Evolutionary conservation across 2,329 filamentous ascomycete species (phyloP).

Genomic region (Ciborinia camelliae): DNA sequence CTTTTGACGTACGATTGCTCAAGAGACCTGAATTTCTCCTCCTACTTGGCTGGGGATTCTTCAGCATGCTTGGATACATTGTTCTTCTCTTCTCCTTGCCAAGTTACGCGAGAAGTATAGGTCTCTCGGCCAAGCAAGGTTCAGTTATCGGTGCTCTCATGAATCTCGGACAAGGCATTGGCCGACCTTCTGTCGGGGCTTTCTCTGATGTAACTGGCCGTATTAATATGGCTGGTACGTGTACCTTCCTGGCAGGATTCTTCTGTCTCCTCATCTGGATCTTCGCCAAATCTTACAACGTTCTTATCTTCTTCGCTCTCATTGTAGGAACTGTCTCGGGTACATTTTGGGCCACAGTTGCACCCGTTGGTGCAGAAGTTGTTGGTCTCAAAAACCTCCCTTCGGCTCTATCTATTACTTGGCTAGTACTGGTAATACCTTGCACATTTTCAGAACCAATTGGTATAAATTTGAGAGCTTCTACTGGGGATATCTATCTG

Average conservation of each 20-base stretch:
- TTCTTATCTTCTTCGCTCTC: slow-evolving; percentile 68
- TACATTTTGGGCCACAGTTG: slow-evolving; percentile 40
- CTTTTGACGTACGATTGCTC: slow-evolving; percentile 64
- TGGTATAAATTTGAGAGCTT: slow-evolving; percentile 50
- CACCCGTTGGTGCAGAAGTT: slow-evolving; percentile 59
- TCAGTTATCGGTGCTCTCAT: slow-evolving; percentile 70
- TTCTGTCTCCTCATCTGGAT: slow-evolving; percentile 71
- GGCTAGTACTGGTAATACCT: slow-evolving; percentile 68
- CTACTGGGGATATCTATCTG: slow-evolving; percentile 50
- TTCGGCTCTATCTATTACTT: slow-evolving; percentile 65
- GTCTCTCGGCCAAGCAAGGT: slow-evolving; percentile 63
- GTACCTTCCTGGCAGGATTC: slow-evolving; percentile 62
- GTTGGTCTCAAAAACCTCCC: slow-evolving; percentile 68
- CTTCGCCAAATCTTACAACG: slow-evolving; percentile 60
- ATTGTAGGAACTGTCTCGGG: slow-evolving; percentile 65
- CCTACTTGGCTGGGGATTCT: slow-evolving; percentile 63
- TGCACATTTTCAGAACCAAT: slow-evolving; percentile 64
- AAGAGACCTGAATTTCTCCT: slow-evolving; percentile 60
- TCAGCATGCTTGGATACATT: slow-evolving; percentile 70
- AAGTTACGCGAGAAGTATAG: slow-evolving; percentile 67
- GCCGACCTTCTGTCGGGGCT: slow-evolving; percentile 68
- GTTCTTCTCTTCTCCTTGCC: slow-evolving; percentile 75
- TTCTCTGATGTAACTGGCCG: slow-evolving; percentile 67
- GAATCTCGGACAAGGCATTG: slow-evolving; percentile 61
- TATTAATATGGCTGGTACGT: slow-evolving; percentile 66